Conservation (phyloP, 257 asterid genomes). For the Solanum neorickii region DNA sequence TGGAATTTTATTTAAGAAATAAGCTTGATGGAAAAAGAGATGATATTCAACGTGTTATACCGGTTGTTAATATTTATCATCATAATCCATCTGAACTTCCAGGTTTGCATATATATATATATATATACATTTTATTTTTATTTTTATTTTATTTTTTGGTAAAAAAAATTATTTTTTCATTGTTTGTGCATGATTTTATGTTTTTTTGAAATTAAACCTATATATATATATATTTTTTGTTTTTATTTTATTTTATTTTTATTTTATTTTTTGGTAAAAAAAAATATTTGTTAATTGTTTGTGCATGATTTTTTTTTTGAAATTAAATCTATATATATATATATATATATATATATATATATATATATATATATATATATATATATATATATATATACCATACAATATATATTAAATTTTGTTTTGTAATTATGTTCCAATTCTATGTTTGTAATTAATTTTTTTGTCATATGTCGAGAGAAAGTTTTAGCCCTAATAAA, state of each 20-base stretch:
- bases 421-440: not conserved
- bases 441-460: not conserved
- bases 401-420: not conserved
- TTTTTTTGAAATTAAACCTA: not conserved
- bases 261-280: too few species aligned
- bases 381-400: not conserved
- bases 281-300: too few species aligned
- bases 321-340: too few species aligned
- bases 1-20: constrained; percentile 31
- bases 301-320: too few species aligned
- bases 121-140: not conserved
- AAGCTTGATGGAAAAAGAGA: constrained; percentile 27
- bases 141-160: not conserved
- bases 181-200: not conserved
- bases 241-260: too few species aligned
- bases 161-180: not conserved
- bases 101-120: constrained; percentile 6
- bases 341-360: too few species aligned
- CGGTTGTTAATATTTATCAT: constrained; percentile 39
- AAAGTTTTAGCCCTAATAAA: not conserved
- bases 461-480: not conserved
- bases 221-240: not conserved
- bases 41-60: constrained; percentile 32
- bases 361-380: too few species aligned
- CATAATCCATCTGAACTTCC: constrained; percentile 55